Conservation (phyloP, 1,284 basidiomycete genomes). For the Mycena sp. region DNA sequence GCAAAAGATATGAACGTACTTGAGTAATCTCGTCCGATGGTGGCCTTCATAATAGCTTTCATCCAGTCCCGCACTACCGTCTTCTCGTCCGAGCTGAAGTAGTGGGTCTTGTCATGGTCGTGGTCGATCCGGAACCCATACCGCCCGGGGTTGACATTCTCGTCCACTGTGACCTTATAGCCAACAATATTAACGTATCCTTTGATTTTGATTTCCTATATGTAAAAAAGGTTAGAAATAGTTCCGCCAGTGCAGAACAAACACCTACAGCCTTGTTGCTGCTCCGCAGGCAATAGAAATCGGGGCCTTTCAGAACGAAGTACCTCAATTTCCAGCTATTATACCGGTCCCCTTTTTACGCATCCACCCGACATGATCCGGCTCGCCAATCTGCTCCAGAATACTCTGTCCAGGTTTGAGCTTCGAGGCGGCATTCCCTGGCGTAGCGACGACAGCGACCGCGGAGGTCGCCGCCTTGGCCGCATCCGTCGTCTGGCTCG, state of each 20-base stretch:
- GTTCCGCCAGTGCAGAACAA: conserved; percentile 9
- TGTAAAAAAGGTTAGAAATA: neutral
- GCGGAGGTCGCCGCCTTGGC: conserved; percentile 12
- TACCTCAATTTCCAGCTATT: conserved; percentile 94
- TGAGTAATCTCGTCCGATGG: conserved; percentile 92
- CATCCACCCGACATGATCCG: conserved; percentile 94
- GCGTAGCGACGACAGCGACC: conserved; percentile 27
- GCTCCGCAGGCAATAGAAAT: conserved; percentile 87
- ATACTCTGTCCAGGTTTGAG: conserved; percentile 77
- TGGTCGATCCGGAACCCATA: conserved; percentile 98
- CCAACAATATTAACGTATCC: conserved; percentile 95
- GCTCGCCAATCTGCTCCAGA: conserved; percentile 87
- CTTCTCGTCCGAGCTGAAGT: conserved; percentile 92
- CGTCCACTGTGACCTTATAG: conserved; percentile 94
- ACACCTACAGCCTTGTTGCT: conserved; percentile 70
- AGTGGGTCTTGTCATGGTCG: conserved; percentile 88
- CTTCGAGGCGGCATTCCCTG: conserved; percentile 31
- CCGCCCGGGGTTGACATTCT: conserved; percentile 90
- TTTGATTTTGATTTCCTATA: conserved; percentile 95
- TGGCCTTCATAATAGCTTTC: conserved; percentile 99
- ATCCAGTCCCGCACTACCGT: conserved; percentile 93
- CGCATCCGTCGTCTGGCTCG: conserved; percentile 39
- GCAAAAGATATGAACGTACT: conserved; percentile 58
- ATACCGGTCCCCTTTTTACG: conserved; percentile 96
- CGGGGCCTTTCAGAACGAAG: conserved; percentile 93